A percentile compares a stretch with the other conserved stretches of the same genome.
Conservation (phyloP, 148 eudicot genomes). For the Nyssa sinensis region DNA sequence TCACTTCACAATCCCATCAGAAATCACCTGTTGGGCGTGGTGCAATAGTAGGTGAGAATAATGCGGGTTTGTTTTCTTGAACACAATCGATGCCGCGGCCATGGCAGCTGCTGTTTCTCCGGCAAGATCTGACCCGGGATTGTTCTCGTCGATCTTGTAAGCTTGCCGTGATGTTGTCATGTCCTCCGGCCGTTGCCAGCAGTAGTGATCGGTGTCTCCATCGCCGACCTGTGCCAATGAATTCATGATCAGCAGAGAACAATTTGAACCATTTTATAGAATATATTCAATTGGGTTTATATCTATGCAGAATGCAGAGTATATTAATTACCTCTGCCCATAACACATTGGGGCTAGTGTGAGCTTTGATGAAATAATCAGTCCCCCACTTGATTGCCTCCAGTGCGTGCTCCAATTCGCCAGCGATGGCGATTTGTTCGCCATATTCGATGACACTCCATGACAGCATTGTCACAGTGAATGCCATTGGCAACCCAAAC, state of each 20-base stretch:
- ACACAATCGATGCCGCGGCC: constrained; percentile 79
- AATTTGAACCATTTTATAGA: too few relatives aligned
- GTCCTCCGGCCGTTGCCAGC: constrained; percentile 91
- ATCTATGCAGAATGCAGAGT: not conserved
- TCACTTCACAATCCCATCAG: too few relatives aligned
- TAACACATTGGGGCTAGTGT: constrained; percentile 34
- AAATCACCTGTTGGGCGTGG: constrained; percentile 70
- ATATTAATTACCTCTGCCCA: constrained; percentile 34
- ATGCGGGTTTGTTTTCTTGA: constrained; percentile 53
- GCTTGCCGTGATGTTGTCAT: constrained; percentile 85
- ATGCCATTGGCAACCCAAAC: constrained; percentile 43
- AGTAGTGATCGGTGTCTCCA: constrained; percentile 73
- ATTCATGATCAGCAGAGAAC: too few relatives aligned
- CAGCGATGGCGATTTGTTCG: constrained; percentile 27
- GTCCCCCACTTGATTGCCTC: constrained; percentile 48
- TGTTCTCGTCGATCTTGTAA: constrained; percentile 58
- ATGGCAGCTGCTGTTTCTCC: constrained; percentile 87
- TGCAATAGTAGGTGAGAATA: constrained; percentile 60
- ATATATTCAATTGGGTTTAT: too few relatives aligned
- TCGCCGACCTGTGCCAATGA: constrained; percentile 75
- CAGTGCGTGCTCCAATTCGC: constrained; percentile 28
- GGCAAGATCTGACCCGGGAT: constrained; percentile 77
- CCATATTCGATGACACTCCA: constrained; percentile 35
- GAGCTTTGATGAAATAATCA: constrained; percentile 45
- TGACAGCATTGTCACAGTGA: constrained; percentile 42